phyloP scores from a whole-genome alignment of 495 filamentous ascomycete genomes.

The Xylaria longipes region DNA sequence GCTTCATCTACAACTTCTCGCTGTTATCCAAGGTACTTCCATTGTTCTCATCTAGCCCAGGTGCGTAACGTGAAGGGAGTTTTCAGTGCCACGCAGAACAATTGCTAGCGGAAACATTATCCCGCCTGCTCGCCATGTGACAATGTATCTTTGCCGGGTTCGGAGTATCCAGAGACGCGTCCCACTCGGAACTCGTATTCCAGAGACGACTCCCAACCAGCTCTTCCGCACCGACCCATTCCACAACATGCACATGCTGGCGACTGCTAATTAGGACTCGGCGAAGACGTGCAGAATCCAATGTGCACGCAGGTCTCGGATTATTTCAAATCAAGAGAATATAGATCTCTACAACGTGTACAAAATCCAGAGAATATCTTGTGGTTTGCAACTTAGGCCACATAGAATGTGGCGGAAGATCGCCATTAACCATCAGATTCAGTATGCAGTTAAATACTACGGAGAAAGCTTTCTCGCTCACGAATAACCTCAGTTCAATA shows the following conservation, averaged over 20 bases:
- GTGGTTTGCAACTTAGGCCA: background rate
- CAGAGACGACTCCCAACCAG: background rate
- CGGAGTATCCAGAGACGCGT: background rate
- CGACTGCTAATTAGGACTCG: background rate
- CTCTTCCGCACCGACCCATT: background rate
- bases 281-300: background rate
- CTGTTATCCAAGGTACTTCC: background rate
- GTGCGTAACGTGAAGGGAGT: background rate
- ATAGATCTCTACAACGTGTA: background rate
- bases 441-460: no score
- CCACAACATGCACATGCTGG: background rate
- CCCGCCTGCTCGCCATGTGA: background rate
- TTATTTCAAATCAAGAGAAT: background rate
- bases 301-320: background rate
- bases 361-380: background rate
- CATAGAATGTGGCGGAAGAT: background rate
- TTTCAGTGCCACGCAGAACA: background rate
- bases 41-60: background rate
- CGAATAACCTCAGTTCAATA: no score
- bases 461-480: no score
- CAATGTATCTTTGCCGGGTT: background rate
- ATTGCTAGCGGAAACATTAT: background rate
- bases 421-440: background rate
- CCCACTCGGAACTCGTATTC: background rate
- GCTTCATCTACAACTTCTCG: background rate